phyloP scores from a whole-genome alignment of 73 alveolate genomes.

The Paramecium octaurelia region DNA sequence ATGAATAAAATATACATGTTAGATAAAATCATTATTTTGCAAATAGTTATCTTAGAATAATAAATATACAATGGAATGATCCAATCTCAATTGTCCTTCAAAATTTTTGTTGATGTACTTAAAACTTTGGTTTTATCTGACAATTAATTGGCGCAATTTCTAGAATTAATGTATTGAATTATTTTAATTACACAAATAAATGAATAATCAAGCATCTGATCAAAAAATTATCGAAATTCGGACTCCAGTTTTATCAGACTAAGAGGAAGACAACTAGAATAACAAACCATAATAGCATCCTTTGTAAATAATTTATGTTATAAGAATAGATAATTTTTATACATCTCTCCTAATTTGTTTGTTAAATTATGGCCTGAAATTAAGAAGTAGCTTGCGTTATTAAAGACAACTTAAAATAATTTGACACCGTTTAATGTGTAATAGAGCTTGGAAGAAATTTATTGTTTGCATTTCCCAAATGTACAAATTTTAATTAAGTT shows the following conservation, averaged over 20 bases:
- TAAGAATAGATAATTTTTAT: neutral
- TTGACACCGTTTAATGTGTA: neutral
- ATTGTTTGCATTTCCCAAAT: neutral
- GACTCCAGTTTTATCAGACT: constrained; percentile 8
- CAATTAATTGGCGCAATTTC: neutral
- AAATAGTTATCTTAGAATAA: neutral
- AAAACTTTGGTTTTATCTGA: neutral
- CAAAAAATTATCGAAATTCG: neutral
- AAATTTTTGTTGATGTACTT: neutral
- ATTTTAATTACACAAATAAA: neutral
- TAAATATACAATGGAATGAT: neutral
- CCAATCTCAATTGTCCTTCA: neutral
- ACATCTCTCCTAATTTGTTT: neutral
- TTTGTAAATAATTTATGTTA: neutral
- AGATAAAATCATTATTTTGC: neutral
- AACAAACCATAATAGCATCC: neutral
- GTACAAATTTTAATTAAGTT: neutral
- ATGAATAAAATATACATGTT: too few species aligned
- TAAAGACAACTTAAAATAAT: neutral
- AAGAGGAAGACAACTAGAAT: neutral
- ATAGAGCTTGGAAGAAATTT: neutral
- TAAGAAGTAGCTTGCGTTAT: neutral
- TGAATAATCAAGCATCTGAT: neutral
- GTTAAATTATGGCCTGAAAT: neutral
- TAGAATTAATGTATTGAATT: neutral